Evolutionary conservation across 345 rosid species (phyloP), one percentile per base, ranked within the genome.

Genomic region (Populus ilicifolia): DNA sequence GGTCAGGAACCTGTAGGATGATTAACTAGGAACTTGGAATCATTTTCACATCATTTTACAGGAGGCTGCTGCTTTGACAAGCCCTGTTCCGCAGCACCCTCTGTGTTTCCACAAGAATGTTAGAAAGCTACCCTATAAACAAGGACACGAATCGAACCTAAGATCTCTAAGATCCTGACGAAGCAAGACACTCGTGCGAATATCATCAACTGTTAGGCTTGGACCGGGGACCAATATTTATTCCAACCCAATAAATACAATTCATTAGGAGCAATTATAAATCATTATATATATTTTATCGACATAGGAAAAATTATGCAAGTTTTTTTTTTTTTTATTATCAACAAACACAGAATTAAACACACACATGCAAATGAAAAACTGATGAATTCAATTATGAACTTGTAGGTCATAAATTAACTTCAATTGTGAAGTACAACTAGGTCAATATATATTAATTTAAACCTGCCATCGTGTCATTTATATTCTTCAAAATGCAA

Each of bases 151-250:
- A 3, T 52, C n/a, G 59, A 52, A 52, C n/a, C 23, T 6, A 52
- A 20, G 59, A 52, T 8, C 59, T 18, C 59, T 52, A 1, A 5
- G 59, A 54, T 0, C 86, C 84, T 0, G 85, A 85, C 0, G 90
- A 86, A 13, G 88, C 90, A 17, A 88, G 83, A 56, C 82, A 1
- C 91, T 88, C 0, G 84, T 84, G 16, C 23, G 46, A 21, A 85
- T 59, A 5, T 86, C 86, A 0, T 74, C 30, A 13, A 76, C 41
- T 0, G 88, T 39, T 2, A 86, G 80, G 59, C 27, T 65, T 3
- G 89, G 90, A n/a, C 84, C 82, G 39, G 88, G 73, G 75, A 77
- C 86, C 3, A 43, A 12, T 3, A 46, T 12, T 44, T 1, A 44
- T 44, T 46, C 52, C 17, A 46, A 46, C 3, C 17, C 52, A 13